Evolutionary conservation across 257 asterid genomes (phyloP).

Genomic region (Thymus quinquecostatus): DNA sequence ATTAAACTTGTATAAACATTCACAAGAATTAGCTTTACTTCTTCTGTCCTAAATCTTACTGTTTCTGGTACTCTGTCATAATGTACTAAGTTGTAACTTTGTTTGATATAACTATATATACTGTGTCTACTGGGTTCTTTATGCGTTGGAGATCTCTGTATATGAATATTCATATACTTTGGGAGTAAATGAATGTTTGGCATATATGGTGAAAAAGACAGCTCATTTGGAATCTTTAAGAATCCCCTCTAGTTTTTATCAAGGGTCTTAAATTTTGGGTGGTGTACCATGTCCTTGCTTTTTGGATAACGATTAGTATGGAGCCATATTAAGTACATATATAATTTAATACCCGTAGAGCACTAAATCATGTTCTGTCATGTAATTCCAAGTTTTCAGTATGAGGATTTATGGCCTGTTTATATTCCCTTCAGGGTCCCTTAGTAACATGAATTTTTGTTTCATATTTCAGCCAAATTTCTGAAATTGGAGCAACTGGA

Average conservation of each 20-base stretch:
- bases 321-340: background rate
- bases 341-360: slow-evolving; percentile 7
- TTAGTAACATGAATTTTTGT: slow-evolving; percentile 18
- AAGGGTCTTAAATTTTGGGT: background rate
- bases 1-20: slow-evolving; percentile 3
- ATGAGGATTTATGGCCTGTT: slow-evolving; percentile 2
- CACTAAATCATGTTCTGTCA: background rate
- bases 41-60: slow-evolving; percentile 3
- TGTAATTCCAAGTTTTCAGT: slow-evolving; percentile 10
- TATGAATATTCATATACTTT: background rate
- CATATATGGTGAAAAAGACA: slow-evolving; percentile 16
- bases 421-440: slow-evolving; percentile 25
- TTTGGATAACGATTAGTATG: background rate
- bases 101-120: background rate
- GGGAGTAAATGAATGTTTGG: background rate
- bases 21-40: background rate
- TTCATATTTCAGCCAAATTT: slow-evolving; percentile 75
- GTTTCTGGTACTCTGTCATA: background rate
- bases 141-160: background rate
- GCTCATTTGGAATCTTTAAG: slow-evolving; percentile 17
- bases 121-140: background rate
- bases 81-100: background rate
- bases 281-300: background rate
- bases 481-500: slow-evolving; percentile 93
- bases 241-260: background rate